Percentiles rank a stretch among this genome's conserved stretches.
Evolutionary conservation across 345 rosid genomes (phyloP).

Genomic region (Eutrema japonicum): DNA sequence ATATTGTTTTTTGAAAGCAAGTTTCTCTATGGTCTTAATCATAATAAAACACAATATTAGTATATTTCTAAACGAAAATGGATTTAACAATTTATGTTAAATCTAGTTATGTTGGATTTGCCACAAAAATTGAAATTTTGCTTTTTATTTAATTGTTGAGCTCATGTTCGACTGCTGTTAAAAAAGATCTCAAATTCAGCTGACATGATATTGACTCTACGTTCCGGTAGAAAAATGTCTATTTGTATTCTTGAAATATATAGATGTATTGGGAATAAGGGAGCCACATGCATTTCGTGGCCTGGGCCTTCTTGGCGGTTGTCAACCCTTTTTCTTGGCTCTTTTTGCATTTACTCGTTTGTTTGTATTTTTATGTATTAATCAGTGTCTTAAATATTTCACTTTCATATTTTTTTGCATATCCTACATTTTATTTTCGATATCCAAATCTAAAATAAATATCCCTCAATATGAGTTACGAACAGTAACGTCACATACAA

Average conservation of each 20-base stretch:
- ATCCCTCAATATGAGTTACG: conserved; percentile 18
- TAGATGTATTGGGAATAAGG: conserved; percentile 21
- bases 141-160: background rate
- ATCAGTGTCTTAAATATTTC: conserved; percentile 36
- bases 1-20: too few species aligned
- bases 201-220: conserved; percentile 3
- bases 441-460: conserved; percentile 26
- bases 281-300: conserved; percentile 58
- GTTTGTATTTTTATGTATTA: conserved; percentile 41
- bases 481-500: conserved; percentile 35
- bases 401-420: conserved; percentile 34
- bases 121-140: background rate
- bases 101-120: background rate
- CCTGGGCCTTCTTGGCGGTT: conserved; percentile 72
- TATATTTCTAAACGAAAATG: too few species aligned
- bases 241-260: background rate
- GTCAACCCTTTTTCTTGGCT: conserved; percentile 53
- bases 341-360: conserved; percentile 42
- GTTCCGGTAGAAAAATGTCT: background rate
- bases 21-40: too few species aligned
- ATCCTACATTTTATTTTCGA: conserved; percentile 32
- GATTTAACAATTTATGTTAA: background rate
- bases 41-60: too few species aligned
- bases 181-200: background rate
- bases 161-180: background rate